Evolutionary conservation across 306 rosid species (phyloP).

Genomic region (Dryas octopetala): DNA sequence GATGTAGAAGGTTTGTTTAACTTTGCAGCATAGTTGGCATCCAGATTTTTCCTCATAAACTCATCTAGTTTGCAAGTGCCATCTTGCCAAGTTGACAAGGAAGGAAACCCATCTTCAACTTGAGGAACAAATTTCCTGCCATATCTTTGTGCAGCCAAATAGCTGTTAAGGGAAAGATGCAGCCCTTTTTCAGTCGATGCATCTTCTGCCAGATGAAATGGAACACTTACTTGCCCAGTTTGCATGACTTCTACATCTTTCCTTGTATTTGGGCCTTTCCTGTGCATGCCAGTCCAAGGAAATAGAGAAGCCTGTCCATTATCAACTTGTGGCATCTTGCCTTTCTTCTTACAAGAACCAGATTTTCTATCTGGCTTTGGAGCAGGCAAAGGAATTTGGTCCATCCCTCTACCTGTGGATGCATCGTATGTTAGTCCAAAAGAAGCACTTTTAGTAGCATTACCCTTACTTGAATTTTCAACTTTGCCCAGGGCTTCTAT

Average conservation of each 20-base stretch:
- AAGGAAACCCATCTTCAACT: constrained; percentile 42
- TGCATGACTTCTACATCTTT: constrained; percentile 49
- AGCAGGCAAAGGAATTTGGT: constrained; percentile 40
- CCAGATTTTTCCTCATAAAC: constrained; percentile 45
- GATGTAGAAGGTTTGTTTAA: constrained; percentile 42
- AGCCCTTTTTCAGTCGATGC: constrained; percentile 43
- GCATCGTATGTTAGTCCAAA: constrained; percentile 32
- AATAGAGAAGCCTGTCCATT: constrained; percentile 38
- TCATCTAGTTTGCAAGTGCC: constrained; percentile 47
- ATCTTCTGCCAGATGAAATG: constrained; percentile 47
- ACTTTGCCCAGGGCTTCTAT: constrained; percentile 36
- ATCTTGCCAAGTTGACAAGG: constrained; percentile 52
- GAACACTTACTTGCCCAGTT: constrained; percentile 32
- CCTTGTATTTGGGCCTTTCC: constrained; percentile 33
- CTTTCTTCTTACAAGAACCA: constrained; percentile 52
- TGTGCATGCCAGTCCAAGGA: constrained; percentile 38
- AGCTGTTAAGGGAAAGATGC: constrained; percentile 66
- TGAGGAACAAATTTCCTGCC: constrained; percentile 49
- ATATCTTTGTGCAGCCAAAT: constrained; percentile 42
- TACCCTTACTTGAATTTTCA: constrained; percentile 34
- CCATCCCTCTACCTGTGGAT: constrained; percentile 39
- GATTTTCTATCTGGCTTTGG: constrained; percentile 47
- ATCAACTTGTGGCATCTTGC: constrained; percentile 50
- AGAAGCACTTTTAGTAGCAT: constrained; percentile 31
- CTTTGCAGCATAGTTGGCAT: constrained; percentile 44